phyloP scores from a whole-genome alignment of 805 yeast genomes.

The Candida caryicola region DNA sequence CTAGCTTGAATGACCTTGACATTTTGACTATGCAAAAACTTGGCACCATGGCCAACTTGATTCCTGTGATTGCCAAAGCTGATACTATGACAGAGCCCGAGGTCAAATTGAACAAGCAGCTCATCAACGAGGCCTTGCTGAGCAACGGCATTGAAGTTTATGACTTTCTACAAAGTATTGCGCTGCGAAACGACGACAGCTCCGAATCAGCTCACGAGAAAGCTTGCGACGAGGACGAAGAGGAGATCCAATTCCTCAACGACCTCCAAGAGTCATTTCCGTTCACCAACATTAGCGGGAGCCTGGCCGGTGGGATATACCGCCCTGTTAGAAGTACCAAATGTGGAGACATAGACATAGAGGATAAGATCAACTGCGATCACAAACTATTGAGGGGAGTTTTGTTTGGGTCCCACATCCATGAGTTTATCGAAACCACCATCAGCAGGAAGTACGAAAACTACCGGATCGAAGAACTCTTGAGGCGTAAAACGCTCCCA shows the following conservation, averaged over 20 bases:
- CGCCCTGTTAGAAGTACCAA: constrained; percentile 11
- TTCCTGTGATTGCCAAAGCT: constrained; percentile 80
- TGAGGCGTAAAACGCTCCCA: too few relatives aligned
- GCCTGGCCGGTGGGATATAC: constrained; percentile 5
- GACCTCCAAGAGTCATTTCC: constrained; percentile 18
- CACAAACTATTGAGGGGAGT: constrained; percentile 17
- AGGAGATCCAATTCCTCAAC: constrained; percentile 13
- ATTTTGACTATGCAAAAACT: constrained; percentile 70
- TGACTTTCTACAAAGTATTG: constrained; percentile 21
- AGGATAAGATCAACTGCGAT: constrained; percentile 18
- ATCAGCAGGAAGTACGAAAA: constrained; percentile 18
- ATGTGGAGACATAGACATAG: constrained; percentile 20
- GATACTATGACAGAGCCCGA: constrained; percentile 68
- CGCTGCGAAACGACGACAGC: neutral
- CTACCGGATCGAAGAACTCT: neutral
- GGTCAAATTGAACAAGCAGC: constrained; percentile 49
- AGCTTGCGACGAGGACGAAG: constrained; percentile 7
- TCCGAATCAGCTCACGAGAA: too few relatives aligned
- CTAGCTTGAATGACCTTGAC: constrained; percentile 57
- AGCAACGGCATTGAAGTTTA: constrained; percentile 50
- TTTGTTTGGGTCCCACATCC: constrained; percentile 23
- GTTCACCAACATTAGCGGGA: constrained; percentile 16
- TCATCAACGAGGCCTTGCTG: constrained; percentile 48
- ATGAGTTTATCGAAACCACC: constrained; percentile 26
- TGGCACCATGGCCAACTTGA: constrained; percentile 68